These are phyloP conservation scores for Globisporangium carolinianum DNA, from an alignment of 352 stramenopile species.

Conservation along the genomic window DNA sequence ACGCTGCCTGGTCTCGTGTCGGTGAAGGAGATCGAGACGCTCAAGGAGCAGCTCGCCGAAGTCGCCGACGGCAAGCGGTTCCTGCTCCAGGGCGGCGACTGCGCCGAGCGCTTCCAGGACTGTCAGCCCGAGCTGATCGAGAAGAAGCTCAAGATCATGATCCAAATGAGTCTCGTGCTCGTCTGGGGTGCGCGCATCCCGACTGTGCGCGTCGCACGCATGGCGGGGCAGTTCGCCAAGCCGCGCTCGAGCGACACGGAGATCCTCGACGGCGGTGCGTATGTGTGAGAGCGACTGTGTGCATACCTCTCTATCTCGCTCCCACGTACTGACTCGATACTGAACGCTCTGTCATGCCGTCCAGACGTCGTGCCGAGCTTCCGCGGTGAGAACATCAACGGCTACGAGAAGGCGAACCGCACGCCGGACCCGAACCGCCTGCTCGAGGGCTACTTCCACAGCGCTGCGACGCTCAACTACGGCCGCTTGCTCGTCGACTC, in stretches of 20 bases:
- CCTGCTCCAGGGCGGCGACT: slow-evolving; percentile 98
- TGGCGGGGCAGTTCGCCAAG: slow-evolving; percentile 99
- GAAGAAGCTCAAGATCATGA: slow-evolving; percentile 93
- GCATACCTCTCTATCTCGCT: background rate
- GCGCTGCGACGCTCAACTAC: slow-evolving; percentile 96
- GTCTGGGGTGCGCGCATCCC: slow-evolving; percentile 97
- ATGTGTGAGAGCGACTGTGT: background rate
- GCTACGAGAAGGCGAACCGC: slow-evolving; percentile 89
- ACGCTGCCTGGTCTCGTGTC: slow-evolving; percentile 92
- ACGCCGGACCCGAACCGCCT: slow-evolving; percentile 92
- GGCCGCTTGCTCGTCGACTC: slow-evolving; percentile 91
- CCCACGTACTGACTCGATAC: background rate
- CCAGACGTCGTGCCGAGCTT: slow-evolving; percentile 93
- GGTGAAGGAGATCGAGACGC: slow-evolving; percentile 90
- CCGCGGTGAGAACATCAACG: slow-evolving; percentile 98
- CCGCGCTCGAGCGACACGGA: slow-evolving; percentile 93
- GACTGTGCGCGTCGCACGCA: slow-evolving; percentile 94
- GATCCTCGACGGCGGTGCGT: slow-evolving; percentile 81
- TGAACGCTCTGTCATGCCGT: background rate
- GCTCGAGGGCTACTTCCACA: slow-evolving; percentile 97
- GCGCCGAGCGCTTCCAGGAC: slow-evolving; percentile 95
- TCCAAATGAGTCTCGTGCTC: slow-evolving; percentile 96
- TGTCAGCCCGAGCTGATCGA: slow-evolving; percentile 82
- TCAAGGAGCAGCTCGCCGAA: slow-evolving; percentile 90
- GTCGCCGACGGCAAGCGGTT: slow-evolving; percentile 96